Percentiles rank a stretch among this genome's conserved stretches.
Conservation (phyloP, 2,329 filamentous ascomycete species). For the Zarea fungicola region DNA sequence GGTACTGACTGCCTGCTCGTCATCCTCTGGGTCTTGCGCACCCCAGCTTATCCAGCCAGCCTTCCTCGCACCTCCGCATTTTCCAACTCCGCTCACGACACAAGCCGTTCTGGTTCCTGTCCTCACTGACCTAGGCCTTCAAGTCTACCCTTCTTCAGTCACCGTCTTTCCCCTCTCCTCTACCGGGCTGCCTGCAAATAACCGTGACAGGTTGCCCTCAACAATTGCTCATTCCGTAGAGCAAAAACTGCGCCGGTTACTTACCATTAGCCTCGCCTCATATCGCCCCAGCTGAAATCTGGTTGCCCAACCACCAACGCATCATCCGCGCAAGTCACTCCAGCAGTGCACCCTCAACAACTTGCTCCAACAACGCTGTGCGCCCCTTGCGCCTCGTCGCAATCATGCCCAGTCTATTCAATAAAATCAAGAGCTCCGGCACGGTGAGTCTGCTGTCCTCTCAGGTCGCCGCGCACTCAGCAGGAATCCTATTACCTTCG, state of each 20-base stretch:
- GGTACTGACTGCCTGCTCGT: neutral
- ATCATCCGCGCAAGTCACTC: constrained; percentile 4
- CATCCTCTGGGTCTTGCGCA: neutral
- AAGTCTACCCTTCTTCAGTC: neutral
- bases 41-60: neutral
- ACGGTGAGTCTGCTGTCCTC: constrained; percentile 41
- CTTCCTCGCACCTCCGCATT: constrained; percentile 5
- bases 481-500: constrained; percentile 21
- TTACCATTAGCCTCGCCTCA: constrained; percentile 11
- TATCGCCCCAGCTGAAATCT: constrained; percentile 4
- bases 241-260: constrained; percentile 1
- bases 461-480: neutral
- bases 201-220: neutral
- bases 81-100: constrained; percentile 4
- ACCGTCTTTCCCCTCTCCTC: neutral
- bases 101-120: too few relatives aligned
- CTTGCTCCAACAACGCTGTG: constrained; percentile 19
- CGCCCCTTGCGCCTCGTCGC: constrained; percentile 13
- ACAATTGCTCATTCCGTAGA: constrained; percentile 1
- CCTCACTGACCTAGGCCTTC: neutral
- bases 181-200: constrained; percentile 5
- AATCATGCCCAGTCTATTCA: constrained; percentile 53
- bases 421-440: constrained; percentile 51
- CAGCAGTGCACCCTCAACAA: neutral
- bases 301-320: constrained; percentile 9